Percentiles rank a stretch among this genome's conserved stretches.
These are phyloP conservation scores for Tylopilus subfusipes DNA, from an alignment of 768 basidiomycete species.

Conservation along the genomic window DNA sequence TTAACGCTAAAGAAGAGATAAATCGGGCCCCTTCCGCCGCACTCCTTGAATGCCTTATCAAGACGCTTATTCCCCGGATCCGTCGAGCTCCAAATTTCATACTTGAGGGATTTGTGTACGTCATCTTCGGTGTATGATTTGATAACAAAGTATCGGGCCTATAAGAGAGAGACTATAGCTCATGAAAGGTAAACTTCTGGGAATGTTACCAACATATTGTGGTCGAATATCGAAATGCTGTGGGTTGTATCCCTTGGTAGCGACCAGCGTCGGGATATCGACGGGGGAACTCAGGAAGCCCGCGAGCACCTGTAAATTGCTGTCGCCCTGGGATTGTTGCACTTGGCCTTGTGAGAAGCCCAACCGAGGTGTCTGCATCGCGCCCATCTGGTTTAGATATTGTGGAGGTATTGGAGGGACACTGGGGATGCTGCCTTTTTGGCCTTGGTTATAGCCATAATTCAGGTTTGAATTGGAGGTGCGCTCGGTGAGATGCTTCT, in stretches of 20 bases:
- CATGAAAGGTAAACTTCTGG: background rate
- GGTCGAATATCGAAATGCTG: constrained; percentile 79
- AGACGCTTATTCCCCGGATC: constrained; percentile 96
- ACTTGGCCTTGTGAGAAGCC: constrained; percentile 33
- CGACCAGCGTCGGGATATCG: constrained; percentile 82
- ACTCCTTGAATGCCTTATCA: constrained; percentile 96
- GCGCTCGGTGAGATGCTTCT: constrained; percentile 52
- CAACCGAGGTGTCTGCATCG: constrained; percentile 36
- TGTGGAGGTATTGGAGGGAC: constrained; percentile 74
- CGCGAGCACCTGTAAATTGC: constrained; percentile 38
- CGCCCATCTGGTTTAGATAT: constrained; percentile 57
- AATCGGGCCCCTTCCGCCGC: constrained; percentile 86
- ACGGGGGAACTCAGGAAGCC: constrained; percentile 63
- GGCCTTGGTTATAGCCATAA: constrained; percentile 47
- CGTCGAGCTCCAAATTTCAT: constrained; percentile 97
- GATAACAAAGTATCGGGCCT: constrained; percentile 96
- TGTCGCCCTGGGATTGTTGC: constrained; percentile 28
- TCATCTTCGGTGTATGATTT: constrained; percentile 99
- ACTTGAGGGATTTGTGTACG: constrained; percentile 96
- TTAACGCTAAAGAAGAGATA: constrained; percentile 99
- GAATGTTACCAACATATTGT: constrained; percentile 53
- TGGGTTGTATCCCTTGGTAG: constrained; percentile 90
- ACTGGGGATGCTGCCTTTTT: constrained; percentile 48
- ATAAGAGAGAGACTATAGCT: constrained; percentile 5
- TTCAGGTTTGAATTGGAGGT: constrained; percentile 69